A percentile compares a stretch with the other conserved stretches of the same genome.
Evolutionary conservation across 345 rosid genomes (phyloP).

Genomic region (Linum lewisii): DNA sequence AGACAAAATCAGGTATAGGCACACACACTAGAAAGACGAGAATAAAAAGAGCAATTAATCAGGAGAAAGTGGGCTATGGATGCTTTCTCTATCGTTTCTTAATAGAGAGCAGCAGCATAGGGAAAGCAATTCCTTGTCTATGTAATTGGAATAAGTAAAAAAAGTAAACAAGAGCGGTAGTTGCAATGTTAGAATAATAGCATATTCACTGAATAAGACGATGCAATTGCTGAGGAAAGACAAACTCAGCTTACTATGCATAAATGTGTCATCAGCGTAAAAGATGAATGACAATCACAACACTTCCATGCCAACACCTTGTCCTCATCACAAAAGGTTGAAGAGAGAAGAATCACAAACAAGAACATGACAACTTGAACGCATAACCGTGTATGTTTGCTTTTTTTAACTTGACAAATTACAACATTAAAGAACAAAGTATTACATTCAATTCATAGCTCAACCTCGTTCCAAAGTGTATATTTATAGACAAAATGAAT

Average conservation of each 20-base stretch:
- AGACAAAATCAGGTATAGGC: no score
- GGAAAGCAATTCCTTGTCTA: not conserved
- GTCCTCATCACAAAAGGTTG: not conserved
- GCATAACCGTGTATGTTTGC: no score
- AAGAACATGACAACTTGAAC: not conserved
- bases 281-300: not conserved
- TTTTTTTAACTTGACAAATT: no score
- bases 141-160: not conserved
- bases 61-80: no score
- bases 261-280: not conserved
- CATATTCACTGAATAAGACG: not conserved
- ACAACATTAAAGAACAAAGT: not conserved
- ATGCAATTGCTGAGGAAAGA: not conserved
- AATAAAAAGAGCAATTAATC: no score
- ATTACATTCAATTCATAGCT: not conserved
- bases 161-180: not conserved
- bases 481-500: not conserved
- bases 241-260: not conserved
- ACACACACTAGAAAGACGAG: no score
- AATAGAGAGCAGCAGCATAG: not conserved
- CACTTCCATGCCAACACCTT: not conserved
- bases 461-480: not conserved
- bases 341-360: not conserved
- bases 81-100: not conserved
- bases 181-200: not conserved